Conservation (phyloP, 2,329 filamentous ascomycete species). For the Peltaster fructicola region DNA sequence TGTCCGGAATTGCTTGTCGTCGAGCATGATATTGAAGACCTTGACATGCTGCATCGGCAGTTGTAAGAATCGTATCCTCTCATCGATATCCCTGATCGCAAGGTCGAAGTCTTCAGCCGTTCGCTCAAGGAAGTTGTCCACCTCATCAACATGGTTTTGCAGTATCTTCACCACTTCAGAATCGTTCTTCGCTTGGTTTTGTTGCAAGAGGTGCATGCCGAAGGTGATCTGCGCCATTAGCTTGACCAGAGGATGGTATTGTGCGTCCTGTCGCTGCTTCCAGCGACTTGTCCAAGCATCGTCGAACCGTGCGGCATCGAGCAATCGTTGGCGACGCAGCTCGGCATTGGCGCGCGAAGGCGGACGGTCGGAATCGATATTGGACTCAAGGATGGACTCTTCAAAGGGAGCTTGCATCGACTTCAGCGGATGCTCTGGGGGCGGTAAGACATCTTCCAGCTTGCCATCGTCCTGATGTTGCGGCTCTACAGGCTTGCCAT, state of each 20-base stretch:
- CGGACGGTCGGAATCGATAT: slow-evolving; percentile 25
- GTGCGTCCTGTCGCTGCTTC: slow-evolving; percentile 57
- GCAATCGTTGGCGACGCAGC: slow-evolving; percentile 45
- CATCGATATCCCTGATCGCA: slow-evolving; percentile 60
- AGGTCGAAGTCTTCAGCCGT: slow-evolving; percentile 71
- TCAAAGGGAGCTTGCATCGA: slow-evolving; percentile 68
- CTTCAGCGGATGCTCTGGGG: slow-evolving; percentile 51
- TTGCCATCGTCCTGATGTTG: slow-evolving; percentile 1
- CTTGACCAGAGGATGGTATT: slow-evolving; percentile 77
- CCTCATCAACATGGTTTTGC: slow-evolving; percentile 81
- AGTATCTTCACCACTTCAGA: slow-evolving; percentile 75
- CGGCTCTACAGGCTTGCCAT: slow-evolving; percentile 5
- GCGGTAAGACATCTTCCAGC: no score
- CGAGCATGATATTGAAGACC: slow-evolving; percentile 74
- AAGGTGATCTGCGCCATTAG: slow-evolving; percentile 85
- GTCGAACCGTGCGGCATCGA: slow-evolving; percentile 51
- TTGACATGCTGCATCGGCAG: slow-evolving; percentile 67
- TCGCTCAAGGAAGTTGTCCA: slow-evolving; percentile 77
- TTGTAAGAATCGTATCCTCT: slow-evolving; percentile 62
- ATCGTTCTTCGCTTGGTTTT: slow-evolving; percentile 75
- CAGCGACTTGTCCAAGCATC: slow-evolving; percentile 56
- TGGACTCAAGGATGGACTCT: slow-evolving; percentile 61
- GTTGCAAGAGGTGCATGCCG: slow-evolving; percentile 72
- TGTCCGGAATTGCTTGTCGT: slow-evolving; percentile 63
- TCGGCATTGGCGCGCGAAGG: slow-evolving; percentile 33